A percentile compares a stretch with the other conserved stretches of the same genome.
Conservation (phyloP, 2,329 filamentous ascomycete genomes). For the Cladosporium phlei region DNA sequence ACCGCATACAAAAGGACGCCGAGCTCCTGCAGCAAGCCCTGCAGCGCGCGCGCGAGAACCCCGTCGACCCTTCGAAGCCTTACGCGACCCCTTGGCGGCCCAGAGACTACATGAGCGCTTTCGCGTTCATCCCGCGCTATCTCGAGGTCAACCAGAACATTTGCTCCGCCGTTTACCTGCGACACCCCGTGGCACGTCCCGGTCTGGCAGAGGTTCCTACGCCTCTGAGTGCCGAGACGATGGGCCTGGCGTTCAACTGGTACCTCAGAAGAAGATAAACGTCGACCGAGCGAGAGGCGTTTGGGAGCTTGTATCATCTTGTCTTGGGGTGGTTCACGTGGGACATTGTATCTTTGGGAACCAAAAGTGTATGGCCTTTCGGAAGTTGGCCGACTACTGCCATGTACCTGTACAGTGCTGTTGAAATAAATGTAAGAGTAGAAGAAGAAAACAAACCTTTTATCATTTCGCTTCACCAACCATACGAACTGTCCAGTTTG, state of each 20-base stretch:
- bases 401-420: too few species aligned
- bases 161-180: slow-evolving; percentile 88
- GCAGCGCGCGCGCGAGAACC: slow-evolving; percentile 65
- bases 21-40: slow-evolving; percentile 54
- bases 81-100: slow-evolving; percentile 91
- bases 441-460: too few species aligned
- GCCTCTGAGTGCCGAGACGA: slow-evolving; percentile 66
- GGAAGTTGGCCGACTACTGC: too few species aligned
- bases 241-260: slow-evolving; percentile 86
- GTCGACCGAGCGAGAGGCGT: background rate
- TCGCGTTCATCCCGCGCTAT: slow-evolving; percentile 92
- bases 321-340: too few species aligned
- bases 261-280: slow-evolving; percentile 74
- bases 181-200: slow-evolving; percentile 84
- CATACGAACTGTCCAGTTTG: too few species aligned
- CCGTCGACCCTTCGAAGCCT: slow-evolving; percentile 69
- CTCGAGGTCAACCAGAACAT: slow-evolving; percentile 97
- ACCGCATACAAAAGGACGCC: slow-evolving; percentile 54
- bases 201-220: slow-evolving; percentile 71
- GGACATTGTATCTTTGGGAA: too few species aligned
- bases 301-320: background rate
- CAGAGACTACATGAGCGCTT: slow-evolving; percentile 79
- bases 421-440: too few species aligned
- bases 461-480: too few species aligned
- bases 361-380: too few species aligned